Conservation (phyloP, 306 rosid species). For the Cicer yamashitae region DNA sequence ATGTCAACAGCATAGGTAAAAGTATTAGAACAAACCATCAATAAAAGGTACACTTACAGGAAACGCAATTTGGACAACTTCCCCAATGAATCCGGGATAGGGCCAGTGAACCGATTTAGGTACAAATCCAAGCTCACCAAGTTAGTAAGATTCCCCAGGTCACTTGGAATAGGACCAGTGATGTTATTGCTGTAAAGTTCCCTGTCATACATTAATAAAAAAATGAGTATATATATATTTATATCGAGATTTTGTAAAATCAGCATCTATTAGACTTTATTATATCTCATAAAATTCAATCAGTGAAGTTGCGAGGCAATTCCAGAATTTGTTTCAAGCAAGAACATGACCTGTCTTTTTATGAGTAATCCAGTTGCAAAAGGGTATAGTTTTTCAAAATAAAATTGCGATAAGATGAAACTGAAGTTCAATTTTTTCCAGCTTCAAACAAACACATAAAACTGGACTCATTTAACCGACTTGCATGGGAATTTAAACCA, state of each 20-base stretch:
- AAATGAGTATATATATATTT: background rate
- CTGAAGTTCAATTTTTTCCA: background rate
- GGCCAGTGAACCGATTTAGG: slow-evolving; percentile 82
- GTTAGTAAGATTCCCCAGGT: slow-evolving; percentile 96
- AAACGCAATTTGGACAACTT: slow-evolving; percentile 91
- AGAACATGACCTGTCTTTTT: slow-evolving; percentile 13
- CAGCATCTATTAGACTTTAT: background rate
- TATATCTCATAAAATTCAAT: background rate
- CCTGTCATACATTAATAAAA: slow-evolving; percentile 52
- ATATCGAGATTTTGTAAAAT: slow-evolving; percentile 16
- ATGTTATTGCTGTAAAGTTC: slow-evolving; percentile 98
- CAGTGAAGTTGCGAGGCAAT: background rate
- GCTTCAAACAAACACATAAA: background rate
- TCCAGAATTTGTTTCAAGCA: background rate
- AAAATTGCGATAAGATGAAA: background rate
- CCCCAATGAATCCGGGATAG: slow-evolving; percentile 93
- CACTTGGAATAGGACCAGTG: slow-evolving; percentile 89
- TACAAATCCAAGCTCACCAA: slow-evolving; percentile 99
- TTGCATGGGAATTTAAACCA: slow-evolving; percentile 21
- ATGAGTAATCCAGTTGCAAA: background rate
- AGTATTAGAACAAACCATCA: background rate
- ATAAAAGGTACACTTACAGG: slow-evolving; percentile 73
- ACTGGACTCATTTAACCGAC: background rate
- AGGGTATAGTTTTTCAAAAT: background rate
- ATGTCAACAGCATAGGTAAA: background rate